Evolutionary conservation across 2,329 filamentous ascomycete genomes (phyloP).

Genomic region (Albifimbria verrucaria): DNA sequence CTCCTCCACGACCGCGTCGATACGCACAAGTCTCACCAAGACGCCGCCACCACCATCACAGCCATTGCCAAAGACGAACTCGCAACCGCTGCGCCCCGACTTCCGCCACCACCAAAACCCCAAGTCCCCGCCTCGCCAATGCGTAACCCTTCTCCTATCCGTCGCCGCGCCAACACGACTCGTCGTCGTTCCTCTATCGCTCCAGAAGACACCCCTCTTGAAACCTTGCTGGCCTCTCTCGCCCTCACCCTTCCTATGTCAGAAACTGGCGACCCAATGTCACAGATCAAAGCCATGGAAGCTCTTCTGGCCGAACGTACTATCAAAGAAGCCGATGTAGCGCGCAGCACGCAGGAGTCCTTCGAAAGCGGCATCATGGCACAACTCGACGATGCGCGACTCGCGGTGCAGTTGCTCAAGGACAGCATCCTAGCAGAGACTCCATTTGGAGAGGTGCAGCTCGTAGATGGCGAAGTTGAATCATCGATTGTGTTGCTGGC

Average conservation of each 20-base stretch:
- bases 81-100: constrained; percentile 17
- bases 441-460: constrained; percentile 41
- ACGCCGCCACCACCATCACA: constrained; percentile 34
- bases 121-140: constrained; percentile 30
- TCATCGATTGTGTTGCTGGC: constrained; percentile 43
- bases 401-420: constrained; percentile 45
- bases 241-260: constrained; percentile 37
- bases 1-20: constrained; percentile 39
- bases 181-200: constrained; percentile 34
- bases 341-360: constrained; percentile 42
- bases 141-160: constrained; percentile 31
- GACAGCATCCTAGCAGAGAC: constrained; percentile 54
- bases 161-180: constrained; percentile 26
- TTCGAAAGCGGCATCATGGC: constrained; percentile 42
- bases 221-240: constrained; percentile 46
- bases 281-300: constrained; percentile 27
- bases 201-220: constrained; percentile 36
- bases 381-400: constrained; percentile 43
- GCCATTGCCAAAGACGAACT: constrained; percentile 43
- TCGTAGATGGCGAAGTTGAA: constrained; percentile 53
- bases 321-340: constrained; percentile 41
- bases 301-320: constrained; percentile 36
- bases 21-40: constrained; percentile 43
- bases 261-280: constrained; percentile 20
- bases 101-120: constrained; percentile 17